Evolutionary conservation across 208 protist genomes (phyloP), one percentile per base, ranked within the genome.

Genomic region (Leishmania arabica): DNA sequence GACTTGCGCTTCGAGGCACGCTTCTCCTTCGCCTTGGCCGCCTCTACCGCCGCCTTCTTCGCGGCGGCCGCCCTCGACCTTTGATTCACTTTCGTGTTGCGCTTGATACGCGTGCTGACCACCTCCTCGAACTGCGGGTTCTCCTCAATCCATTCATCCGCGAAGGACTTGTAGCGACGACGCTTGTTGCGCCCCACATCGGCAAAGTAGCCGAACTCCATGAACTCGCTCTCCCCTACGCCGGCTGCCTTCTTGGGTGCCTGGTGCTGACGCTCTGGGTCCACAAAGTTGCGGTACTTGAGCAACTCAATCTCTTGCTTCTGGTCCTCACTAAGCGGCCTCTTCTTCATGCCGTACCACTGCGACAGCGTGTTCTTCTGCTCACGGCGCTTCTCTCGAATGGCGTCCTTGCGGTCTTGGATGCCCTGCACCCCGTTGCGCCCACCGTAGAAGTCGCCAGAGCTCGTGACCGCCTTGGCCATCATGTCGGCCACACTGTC

Each of bases 111-210:
- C 56, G 85, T 88, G 45, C 78, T 56, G 31, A 97, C 90, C 8
- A 95, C 72, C 37, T 95, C 84, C 65, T 90, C 85, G 66, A 97
- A 90, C 62, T 95, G 88, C 24, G 93, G 93, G 60, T 96, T 95
- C 79, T 97, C 92, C 78, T 92, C 90, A 19, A 96, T 89, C 93
- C 95, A 97, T 84, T 97, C 95, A 82, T 97, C 95, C 51, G 92
- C 95, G 74, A 97, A 97, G 8, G 93, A 95, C 83, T 94, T 92
- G 81, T 92, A 90, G 60, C 93, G 92, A 27, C 86, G 85, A 8
- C 92, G 86, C 78, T 93, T 95, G 84, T 96, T 96, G 56, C 87
- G 81, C 27, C 95, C 95, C 3, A 89, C 91, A 47, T 86, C 95
- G 5, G 93, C 85, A 76, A 96, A 92, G 78, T 87, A 97, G 17